A percentile compares a stretch with the other conserved stretches of the same genome.
Evolutionary conservation across 2,329 filamentous ascomycete genomes (phyloP).

Genomic region (Macrophomina pseudophaseolina): DNA sequence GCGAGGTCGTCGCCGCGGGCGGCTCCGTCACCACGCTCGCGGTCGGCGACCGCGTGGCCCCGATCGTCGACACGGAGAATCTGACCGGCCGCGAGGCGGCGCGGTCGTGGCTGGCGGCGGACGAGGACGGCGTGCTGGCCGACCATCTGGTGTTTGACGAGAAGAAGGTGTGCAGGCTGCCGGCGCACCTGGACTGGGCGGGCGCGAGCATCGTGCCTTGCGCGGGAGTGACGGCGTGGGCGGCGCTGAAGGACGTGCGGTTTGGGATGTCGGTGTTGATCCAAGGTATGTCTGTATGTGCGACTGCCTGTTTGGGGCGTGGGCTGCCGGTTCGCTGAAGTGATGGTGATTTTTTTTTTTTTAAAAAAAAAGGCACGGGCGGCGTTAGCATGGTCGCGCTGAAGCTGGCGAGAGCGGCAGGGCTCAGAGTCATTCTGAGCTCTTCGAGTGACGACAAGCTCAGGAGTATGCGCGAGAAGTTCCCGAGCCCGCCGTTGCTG

Average conservation of each 20-base stretch:
- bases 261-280: slow-evolving; percentile 22
- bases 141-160: not conserved
- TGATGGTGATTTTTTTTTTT: no score
- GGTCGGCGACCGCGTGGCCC: not conserved
- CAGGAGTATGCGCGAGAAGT: not conserved
- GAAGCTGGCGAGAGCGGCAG: not conserved
- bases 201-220: slow-evolving; percentile 5
- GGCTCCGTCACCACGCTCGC: not conserved
- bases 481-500: not conserved
- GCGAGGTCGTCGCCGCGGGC: slow-evolving; percentile 14
- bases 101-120: slow-evolving; percentile 1
- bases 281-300: slow-evolving; percentile 13
- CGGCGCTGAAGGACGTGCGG: not conserved
- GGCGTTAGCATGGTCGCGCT: slow-evolving; percentile 5
- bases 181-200: not conserved
- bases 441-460: slow-evolving; percentile 7
- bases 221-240: not conserved
- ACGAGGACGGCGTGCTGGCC: slow-evolving; percentile 4
- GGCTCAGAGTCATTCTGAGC: not conserved
- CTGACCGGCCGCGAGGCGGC: not conserved
- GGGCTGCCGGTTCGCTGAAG: not conserved
- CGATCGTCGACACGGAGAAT: not conserved
- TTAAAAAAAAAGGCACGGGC: not conserved
- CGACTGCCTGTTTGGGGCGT: no score
- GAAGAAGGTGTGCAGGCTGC: not conserved